These are phyloP conservation scores for Brassica carinata DNA, from an alignment of 345 rosid species.

Conservation along the genomic window DNA sequence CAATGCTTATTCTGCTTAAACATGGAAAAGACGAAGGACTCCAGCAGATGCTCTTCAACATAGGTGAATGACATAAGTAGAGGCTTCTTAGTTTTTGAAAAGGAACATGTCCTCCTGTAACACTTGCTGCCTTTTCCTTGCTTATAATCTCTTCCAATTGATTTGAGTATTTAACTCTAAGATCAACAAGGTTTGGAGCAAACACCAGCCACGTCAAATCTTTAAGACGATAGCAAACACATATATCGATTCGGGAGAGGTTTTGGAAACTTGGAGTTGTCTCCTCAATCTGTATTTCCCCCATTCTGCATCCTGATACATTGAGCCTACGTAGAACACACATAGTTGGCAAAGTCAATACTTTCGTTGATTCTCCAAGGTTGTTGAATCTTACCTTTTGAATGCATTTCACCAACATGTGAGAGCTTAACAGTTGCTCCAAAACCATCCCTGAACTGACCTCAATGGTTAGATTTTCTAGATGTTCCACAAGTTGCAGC, in stretches of 20 bases:
- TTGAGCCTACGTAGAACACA: not conserved
- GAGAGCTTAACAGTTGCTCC: not conserved
- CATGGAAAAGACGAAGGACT: not conserved
- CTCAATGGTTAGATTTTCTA: not conserved
- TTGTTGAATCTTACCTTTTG: not conserved
- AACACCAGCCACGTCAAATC: not conserved
- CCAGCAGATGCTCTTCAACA: not conserved
- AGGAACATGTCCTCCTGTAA: not conserved
- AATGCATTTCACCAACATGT: not conserved
- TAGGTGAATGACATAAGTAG: not conserved
- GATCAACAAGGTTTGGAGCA: not conserved
- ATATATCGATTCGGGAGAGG: not conserved
- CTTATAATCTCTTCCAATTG: not conserved
- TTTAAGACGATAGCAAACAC: not conserved
- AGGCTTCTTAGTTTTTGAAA: not conserved
- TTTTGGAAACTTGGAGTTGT: not conserved
- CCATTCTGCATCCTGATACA: not conserved
- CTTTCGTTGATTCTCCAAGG: not conserved
- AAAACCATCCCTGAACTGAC: not conserved
- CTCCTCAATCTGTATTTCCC: not conserved
- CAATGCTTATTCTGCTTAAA: not conserved
- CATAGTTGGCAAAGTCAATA: not conserved
- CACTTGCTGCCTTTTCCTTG: not conserved
- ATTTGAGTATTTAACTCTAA: not conserved
- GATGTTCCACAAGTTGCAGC: not conserved